These are phyloP conservation scores for Pyrus betulifolia DNA, from an alignment of 306 rosid species.

Conservation along the genomic window DNA sequence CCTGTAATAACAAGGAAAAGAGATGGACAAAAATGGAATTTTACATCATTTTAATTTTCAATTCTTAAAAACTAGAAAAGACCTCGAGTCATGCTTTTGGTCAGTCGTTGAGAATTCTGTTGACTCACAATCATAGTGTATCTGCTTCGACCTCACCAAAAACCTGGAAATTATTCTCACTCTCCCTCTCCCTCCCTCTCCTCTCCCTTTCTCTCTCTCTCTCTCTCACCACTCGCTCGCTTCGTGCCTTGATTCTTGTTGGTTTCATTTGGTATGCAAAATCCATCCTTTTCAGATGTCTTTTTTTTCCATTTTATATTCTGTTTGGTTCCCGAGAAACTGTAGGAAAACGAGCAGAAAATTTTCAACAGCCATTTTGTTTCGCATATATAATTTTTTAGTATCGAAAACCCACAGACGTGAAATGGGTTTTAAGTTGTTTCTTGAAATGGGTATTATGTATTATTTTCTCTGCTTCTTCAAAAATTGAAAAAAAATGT, in stretches of 20 bases:
- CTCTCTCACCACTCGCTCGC: neutral
- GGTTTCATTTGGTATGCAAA: slow-evolving; percentile 25
- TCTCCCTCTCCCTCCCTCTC: neutral
- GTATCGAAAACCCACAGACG: neutral
- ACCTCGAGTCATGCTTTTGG: slow-evolving; percentile 52
- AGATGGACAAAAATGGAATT: slow-evolving; percentile 30
- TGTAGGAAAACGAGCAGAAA: slow-evolving; percentile 10
- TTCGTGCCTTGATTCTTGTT: slow-evolving; percentile 4
- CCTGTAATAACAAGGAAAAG: slow-evolving; percentile 18
- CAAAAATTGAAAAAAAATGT: slow-evolving; percentile 2
- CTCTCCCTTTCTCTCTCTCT: neutral
- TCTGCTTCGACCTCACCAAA: slow-evolving; percentile 39
- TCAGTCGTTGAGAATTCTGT: slow-evolving; percentile 35
- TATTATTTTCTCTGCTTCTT: slow-evolving; percentile 1
- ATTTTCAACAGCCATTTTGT: neutral
- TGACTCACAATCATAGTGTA: slow-evolving; percentile 40
- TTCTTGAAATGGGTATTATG: neutral
- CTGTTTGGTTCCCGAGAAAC: slow-evolving; percentile 37
- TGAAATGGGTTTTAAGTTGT: neutral
- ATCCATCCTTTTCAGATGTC: slow-evolving; percentile 20
- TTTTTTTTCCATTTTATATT: slow-evolving; percentile 8
- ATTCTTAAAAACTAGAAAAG: slow-evolving; percentile 49
- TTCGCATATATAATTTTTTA: neutral
- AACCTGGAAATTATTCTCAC: neutral
- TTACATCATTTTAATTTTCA: neutral